Conservation (phyloP, 2,329 filamentous ascomycete genomes). For the Botrytis paeoniae region DNA sequence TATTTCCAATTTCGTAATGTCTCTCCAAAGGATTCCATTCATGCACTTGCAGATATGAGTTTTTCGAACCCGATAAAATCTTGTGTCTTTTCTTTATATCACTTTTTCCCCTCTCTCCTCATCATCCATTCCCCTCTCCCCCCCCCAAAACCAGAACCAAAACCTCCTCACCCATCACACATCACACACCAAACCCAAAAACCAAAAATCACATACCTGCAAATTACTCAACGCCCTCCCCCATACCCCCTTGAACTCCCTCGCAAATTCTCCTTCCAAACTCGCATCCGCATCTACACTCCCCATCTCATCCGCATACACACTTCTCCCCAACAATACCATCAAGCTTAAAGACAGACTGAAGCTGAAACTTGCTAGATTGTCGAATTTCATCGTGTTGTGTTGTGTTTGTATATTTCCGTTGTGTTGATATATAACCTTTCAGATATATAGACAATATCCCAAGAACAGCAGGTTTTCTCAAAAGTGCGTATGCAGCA, state of each 20-base stretch:
- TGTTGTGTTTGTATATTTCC: not conserved
- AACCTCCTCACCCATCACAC: not conserved
- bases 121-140: not conserved
- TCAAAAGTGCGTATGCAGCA: too few relatives aligned
- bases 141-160: not conserved
- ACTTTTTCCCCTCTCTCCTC: too few relatives aligned
- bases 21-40: fast-evolving
- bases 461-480: too few relatives aligned
- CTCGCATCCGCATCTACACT: not conserved
- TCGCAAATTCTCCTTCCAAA: not conserved
- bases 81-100: not conserved
- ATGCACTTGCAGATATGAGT: not conserved
- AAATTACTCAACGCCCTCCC: slow-evolving; percentile 18
- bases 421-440: too few relatives aligned
- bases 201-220: not conserved
- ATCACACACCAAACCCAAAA: not conserved
- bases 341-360: not conserved
- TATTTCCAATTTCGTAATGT: not conserved
- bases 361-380: not conserved
- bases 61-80: not conserved
- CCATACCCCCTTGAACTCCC: not conserved
- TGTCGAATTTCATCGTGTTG: not conserved
- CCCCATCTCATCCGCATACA: not conserved
- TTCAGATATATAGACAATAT: too few relatives aligned
- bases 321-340: not conserved